Conservation (phyloP, 805 yeast species). For the Priceomyces medius region DNA sequence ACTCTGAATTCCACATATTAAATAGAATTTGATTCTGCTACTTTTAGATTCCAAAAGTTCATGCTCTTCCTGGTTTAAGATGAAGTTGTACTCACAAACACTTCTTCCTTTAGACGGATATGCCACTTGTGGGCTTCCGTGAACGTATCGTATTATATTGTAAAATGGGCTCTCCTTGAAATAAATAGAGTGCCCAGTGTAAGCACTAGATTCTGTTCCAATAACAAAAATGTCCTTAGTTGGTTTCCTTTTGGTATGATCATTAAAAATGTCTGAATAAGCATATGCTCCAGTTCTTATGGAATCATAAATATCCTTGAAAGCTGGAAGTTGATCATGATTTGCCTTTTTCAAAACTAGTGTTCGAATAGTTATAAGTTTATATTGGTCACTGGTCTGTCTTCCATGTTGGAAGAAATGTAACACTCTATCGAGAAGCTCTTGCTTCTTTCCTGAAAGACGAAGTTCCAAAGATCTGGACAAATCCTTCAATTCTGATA, state of each 20-base stretch:
- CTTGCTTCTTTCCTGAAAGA: conserved; percentile 59
- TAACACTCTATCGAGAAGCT: conserved; percentile 53
- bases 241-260: conserved; percentile 5
- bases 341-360: conserved; percentile 38
- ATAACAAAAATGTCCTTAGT: conserved; percentile 4
- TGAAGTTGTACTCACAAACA: conserved; percentile 33
- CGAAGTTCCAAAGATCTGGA: conserved; percentile 51
- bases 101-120: conserved; percentile 48
- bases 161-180: conserved; percentile 61
- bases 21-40: conserved; percentile 36
- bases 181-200: conserved; percentile 41
- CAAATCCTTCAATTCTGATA: conserved; percentile 52
- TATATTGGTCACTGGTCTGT: conserved; percentile 37
- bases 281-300: conserved; percentile 27
- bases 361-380: conserved; percentile 45
- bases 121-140: conserved; percentile 48
- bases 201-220: conserved; percentile 13
- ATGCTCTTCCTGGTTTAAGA: conserved; percentile 43
- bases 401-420: conserved; percentile 45
- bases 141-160: conserved; percentile 44
- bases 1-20: conserved; percentile 52
- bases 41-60: conserved; percentile 24
- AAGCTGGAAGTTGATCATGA: conserved; percentile 39
- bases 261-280: conserved; percentile 6
- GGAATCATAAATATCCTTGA: conserved; percentile 24